These are phyloP conservation scores for Aethionema arabicum DNA, from an alignment of 345 rosid species.

Conservation along the genomic window DNA sequence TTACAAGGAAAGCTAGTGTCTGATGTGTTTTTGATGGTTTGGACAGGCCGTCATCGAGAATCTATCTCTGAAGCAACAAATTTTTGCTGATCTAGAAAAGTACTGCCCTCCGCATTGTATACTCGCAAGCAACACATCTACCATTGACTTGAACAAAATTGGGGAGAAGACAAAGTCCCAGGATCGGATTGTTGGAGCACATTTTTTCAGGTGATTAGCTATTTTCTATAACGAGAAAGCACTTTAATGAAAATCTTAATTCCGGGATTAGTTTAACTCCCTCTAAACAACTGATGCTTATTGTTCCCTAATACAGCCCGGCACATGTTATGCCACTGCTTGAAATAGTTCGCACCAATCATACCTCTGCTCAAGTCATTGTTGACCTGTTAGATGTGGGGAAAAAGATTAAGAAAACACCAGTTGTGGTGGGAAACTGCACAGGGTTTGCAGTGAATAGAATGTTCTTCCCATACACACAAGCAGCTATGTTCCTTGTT, in stretches of 20 bases:
- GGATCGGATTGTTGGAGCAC: slow-evolving; percentile 89
- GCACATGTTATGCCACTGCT: slow-evolving; percentile 97
- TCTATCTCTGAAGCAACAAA: slow-evolving; percentile 88
- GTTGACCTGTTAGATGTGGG: slow-evolving; percentile 90
- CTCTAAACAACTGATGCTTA: slow-evolving; percentile 23
- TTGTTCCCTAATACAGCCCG: slow-evolving; percentile 60
- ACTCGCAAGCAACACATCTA: slow-evolving; percentile 93
- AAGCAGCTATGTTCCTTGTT: slow-evolving; percentile 72
- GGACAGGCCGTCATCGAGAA: slow-evolving; percentile 93
- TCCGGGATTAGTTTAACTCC: not conserved
- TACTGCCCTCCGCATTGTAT: slow-evolving; percentile 87
- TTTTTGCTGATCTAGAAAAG: slow-evolving; percentile 89
- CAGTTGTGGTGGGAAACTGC: slow-evolving; percentile 94
- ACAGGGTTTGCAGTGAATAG: slow-evolving; percentile 99
- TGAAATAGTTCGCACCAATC: slow-evolving; percentile 86
- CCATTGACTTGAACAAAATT: slow-evolving; percentile 84
- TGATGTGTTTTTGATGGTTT: slow-evolving; percentile 41
- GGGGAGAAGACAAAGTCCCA: slow-evolving; percentile 78
- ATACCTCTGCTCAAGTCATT: slow-evolving; percentile 83
- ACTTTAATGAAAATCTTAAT: slow-evolving; percentile 14
- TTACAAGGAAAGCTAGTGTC: slow-evolving; percentile 20
- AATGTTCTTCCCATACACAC: slow-evolving; percentile 96
- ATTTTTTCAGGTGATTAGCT: slow-evolving; percentile 81
- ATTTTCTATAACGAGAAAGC: slow-evolving; percentile 4
- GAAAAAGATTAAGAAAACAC: slow-evolving; percentile 88